Base-by-base conservation (phyloP, 352 stramenopile genomes). In the Phytophthora citrophthora region DNA sequence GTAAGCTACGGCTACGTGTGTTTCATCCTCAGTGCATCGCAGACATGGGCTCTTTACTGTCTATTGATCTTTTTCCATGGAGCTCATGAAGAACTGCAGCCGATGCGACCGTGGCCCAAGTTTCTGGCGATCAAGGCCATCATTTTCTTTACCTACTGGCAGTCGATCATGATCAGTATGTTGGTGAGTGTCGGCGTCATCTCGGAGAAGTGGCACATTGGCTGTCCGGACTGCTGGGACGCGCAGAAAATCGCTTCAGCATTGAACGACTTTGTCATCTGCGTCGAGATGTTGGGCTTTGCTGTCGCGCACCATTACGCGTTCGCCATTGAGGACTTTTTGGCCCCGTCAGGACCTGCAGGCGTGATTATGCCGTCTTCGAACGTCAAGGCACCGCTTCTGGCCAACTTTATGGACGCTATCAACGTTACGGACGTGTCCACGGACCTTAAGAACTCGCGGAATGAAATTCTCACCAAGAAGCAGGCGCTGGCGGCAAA, bases 101-200 rank as follows among this genome's bases (percentile, higher is more conserved):
- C 94, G 20, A 91, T 98, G 52, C 77, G 91, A 12, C 93, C 93
- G 38, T 82, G 97, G 61, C 86, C 84, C n/a, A 98, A 98, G 70
- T 98, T 98, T 67, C 59, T 98, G 32, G 88, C 86, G 5, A 97
- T 98, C 67, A 98, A 98, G 63, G 88, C 86, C 5, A 95, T 98
- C 54, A 97, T 98, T 36, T 98, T 98, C 74, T 97, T 98, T 61
- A 97, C 90, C 23, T 98, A 95, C 75, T 98, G 94, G 94, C 94
- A 98, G 80, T 93, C 82, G 26, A 73, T 98, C 44, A 77, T 97
- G 67, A 97, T 98, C 72, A 91, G 82, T 43, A 74, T 94, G 51
- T 66, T 98, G 45, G 89, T 97, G 61, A 90, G 89, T 44, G 64
- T 95, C 38, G 92, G 90, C 2, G 71, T 92, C 38, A 97, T 97